Evolutionary conservation across 768 basidiomycete species (phyloP), one percentile per base, ranked within the genome.

Genomic region (Trametes cubensis): DNA sequence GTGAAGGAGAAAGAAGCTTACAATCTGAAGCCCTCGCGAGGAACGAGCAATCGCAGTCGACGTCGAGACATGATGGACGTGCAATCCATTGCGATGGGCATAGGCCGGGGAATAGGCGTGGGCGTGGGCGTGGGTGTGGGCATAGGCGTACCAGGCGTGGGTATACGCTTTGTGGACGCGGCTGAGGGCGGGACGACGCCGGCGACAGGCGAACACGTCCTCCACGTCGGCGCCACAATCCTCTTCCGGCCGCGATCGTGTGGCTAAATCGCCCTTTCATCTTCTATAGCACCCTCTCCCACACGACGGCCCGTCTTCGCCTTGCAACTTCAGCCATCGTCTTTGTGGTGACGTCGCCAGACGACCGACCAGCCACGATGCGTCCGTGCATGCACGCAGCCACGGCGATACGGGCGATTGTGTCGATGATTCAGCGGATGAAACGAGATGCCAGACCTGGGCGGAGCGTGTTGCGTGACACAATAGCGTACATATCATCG

Each of bases 161-260:
- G 34, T 34, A 34, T 11, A 34, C 6, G 6, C 11, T 3, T 30
- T 15, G 48, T 18, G 42, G 42, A 44, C 42, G 17, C 42, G 42
- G 34, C 11, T 17, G 42, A 21, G 42, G 42, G 20, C 42, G 42
- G 10, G 18, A 17, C 6, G 11, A 49, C 48, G 2, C 48, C 20
- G 48, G 46, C 46, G 20, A 26, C 48, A 15, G 25, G 28, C 18
- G 44, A n/a, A 28, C n/a, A 30, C n/a, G 14, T 17, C 34, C 14
- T n/a, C 57, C 7, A 30, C 58, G 40, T 59, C 49, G 40, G 55
- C 52, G 62, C 62, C 62, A 63, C 62, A 63, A 58, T 55, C 51
- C 62, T 63, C 51, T 44, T 54, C 62, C 62, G 57, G 56, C 18
- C 17, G 1, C 26, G 53, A 40, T 2, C 26, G 46, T 59, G 58